These are phyloP conservation scores for Solanum sitiens DNA, from an alignment of 257 asterid species.

Conservation along the genomic window DNA sequence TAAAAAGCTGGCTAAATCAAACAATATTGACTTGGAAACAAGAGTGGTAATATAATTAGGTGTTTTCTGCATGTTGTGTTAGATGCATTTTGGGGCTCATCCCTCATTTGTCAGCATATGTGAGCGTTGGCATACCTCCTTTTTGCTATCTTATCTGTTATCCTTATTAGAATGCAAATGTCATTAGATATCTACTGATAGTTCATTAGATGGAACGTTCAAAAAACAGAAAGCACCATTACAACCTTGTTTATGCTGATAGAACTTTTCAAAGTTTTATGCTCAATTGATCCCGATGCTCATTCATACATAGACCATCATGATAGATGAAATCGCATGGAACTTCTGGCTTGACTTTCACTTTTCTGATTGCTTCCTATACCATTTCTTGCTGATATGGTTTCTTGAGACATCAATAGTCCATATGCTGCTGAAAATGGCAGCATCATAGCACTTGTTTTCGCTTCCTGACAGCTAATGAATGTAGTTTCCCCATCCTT, in stretches of 20 bases:
- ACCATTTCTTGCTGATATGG: not conserved
- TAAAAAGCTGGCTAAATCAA: not conserved
- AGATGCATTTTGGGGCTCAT: not conserved
- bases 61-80: not conserved
- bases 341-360: not conserved
- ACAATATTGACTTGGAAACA: not conserved
- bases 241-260: not conserved
- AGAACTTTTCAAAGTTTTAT: not conserved
- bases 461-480: not conserved
- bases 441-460: not conserved
- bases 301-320: not conserved
- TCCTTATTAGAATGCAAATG: not conserved
- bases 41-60: not conserved
- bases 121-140: not conserved
- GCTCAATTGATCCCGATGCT: not conserved
- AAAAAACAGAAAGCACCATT: not conserved
- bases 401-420: not conserved
- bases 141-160: not conserved
- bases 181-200: not conserved
- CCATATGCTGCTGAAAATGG: not conserved
- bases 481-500: not conserved
- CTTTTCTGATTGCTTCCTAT: not conserved
- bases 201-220: not conserved
- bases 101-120: not conserved
- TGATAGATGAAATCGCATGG: not conserved